Evolutionary conservation across 352 stramenopile genomes (phyloP), one percentile per base, ranked within the genome.

Genomic region (Phytopythium boreale): DNA sequence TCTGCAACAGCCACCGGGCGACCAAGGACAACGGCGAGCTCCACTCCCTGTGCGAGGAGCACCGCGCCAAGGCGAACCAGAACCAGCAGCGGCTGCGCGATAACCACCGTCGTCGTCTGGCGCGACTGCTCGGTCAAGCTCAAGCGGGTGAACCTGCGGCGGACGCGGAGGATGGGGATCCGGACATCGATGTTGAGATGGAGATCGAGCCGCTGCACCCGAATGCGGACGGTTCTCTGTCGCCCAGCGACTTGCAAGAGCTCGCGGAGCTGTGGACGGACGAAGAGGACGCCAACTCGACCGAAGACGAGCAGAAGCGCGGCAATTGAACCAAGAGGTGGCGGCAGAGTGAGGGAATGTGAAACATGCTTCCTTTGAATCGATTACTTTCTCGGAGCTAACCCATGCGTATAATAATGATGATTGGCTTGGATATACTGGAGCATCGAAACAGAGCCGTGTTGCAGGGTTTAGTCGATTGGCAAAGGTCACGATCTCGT

Each of bases 11-110:
- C 66, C 50, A 61, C 22, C 76, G 76, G 24, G 70, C 73, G 17
- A 59, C 66, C 46, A 82, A 85, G 66, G 66, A 55, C 22, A 75
- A 82, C 26, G 71, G 74, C 34, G 67, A 74, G 55, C 63, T 82
- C 9, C 76, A 84, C 37, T 59, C 60, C 1, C 53, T 84, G 4
- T 84, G 76, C 43, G 68, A 82, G 29, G 55, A 75, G 10, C 76
- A 84, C 56, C 71, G 76, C 43, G 22, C 47, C 17, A 74, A 69
- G 43, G 76, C 76, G 29, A 84, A 82, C 52, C 49, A 69, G 15
- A 74, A 73, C 50, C 74, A 84, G 62, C 66, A 73, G 29, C 64
- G 69, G n/a, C 63, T 77, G 46, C 69, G 74, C 31, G 51, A 67
- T 24, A 78, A 75, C 31, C 62, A 64, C 22, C 59, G 59, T 2